Base-by-base conservation (phyloP, 768 basidiomycete genomes). In the Trametes punicea region DNA sequence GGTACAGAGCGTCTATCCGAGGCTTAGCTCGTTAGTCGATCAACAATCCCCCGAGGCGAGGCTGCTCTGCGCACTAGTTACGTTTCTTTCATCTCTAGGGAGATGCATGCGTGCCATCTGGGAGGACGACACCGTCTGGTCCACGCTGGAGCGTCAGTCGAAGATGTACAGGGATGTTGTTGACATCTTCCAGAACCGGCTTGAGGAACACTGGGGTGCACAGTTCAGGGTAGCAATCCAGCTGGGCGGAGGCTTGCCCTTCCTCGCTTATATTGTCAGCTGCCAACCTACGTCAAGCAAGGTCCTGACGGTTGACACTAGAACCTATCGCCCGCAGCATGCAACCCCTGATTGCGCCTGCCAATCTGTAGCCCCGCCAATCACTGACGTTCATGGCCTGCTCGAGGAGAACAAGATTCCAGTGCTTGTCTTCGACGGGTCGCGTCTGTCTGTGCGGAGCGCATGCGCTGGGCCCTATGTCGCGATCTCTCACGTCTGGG, bases 401-500 rank as follows among this genome's bases (percentile, higher is more conserved):
- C 41, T 42, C 21, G 9, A 13, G 20, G 25, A 42, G 6, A 11
- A 20, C 21, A 6, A 42, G 10, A 5, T 42, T 15, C 41, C 20
- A 20, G 41, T 25, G 6, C n/a, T 42, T 10, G 11, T 20, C 21
- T 42, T 42, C 21, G 41, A 42, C 21, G 41, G 41, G 21, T 13
- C 20, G 6, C 4, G 20, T 5, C 20, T 42, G 9, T 23, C 20
- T 20, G 41, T 33, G 7, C n/a, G 47, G 7, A 10, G 25, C 11
- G 31, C 30, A 10, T 11, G 16, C 2, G 6, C 31, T 13, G 10
- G n/a, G 1, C 15, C 31, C 13, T 48, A 48, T 13, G 47, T 48
- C 30, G 29, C 47, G n/a, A 48, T 48, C 15, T 48, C 47, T 15
- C 47, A 48, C 11, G 47, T 48, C 1, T 48, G 47, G 47, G 47